Evolutionary conservation across 306 rosid species (phyloP).

Genomic region (Trichosanthes truncata): DNA sequence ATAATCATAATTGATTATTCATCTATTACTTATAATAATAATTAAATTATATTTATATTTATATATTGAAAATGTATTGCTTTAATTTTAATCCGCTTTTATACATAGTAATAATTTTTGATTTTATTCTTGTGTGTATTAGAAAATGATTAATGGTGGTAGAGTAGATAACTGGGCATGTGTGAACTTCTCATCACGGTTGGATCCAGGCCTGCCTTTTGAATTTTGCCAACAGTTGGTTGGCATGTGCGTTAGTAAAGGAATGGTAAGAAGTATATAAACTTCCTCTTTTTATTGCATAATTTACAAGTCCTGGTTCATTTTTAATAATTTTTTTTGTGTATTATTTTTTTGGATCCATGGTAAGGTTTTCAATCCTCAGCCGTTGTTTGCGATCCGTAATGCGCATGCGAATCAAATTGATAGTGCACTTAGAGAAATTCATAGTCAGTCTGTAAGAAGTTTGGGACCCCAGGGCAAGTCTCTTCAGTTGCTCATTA

Average conservation of each 20-base stretch:
- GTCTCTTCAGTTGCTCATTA: conserved; percentile 40
- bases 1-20: neutral
- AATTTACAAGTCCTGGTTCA: neutral
- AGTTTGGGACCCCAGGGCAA: neutral
- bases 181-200: conserved; percentile 30
- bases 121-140: neutral
- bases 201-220: neutral
- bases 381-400: conserved; percentile 28
- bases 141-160: conserved; percentile 75
- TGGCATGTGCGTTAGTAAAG: conserved; percentile 48
- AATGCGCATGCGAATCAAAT: conserved; percentile 11
- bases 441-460: conserved; percentile 22
- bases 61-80: neutral
- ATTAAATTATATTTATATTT: too few species aligned
- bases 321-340: neutral
- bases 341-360: neutral
- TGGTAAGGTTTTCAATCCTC: conserved; percentile 25
- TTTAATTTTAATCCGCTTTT: neutral
- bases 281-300: neutral
- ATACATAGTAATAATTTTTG: neutral
- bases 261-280: conserved; percentile 42
- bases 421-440: conserved; percentile 25
- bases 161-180: conserved; percentile 38
- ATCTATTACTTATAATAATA: too few species aligned
- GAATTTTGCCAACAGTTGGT: conserved; percentile 27